Percentiles rank a stretch among this genome's conserved stretches.
Conservation (phyloP, 352 stramenopile genomes). For the Globisporangium echinulatum region DNA sequence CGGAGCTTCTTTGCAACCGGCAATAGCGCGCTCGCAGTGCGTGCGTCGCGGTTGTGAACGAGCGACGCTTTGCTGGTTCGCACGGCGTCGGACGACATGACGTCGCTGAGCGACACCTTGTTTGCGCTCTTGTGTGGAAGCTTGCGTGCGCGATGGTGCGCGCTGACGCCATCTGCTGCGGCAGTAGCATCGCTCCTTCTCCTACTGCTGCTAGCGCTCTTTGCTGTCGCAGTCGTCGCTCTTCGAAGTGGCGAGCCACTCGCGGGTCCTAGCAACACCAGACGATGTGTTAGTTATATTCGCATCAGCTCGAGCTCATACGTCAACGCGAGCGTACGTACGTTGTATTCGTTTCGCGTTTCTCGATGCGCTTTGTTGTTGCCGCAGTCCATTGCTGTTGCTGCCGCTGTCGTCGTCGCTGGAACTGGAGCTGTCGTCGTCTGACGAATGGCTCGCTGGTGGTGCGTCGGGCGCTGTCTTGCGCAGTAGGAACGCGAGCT, state of each 20-base stretch:
- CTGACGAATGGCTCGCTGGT: slow-evolving; percentile 15
- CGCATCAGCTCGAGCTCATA: neutral
- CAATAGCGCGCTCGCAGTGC: no score
- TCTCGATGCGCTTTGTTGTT: slow-evolving; percentile 7
- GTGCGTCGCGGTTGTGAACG: neutral
- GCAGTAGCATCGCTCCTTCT: slow-evolving; percentile 5
- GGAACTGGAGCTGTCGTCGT: slow-evolving; percentile 14
- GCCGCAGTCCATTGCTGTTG: no score
- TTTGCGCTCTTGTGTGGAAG: no score
- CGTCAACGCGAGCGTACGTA: slow-evolving; percentile 1
- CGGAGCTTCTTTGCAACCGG: slow-evolving; percentile 8
- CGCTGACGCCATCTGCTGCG: slow-evolving; percentile 17
- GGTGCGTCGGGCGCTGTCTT: slow-evolving; percentile 60
- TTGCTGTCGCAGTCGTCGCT: neutral
- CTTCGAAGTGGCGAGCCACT: slow-evolving; percentile 24
- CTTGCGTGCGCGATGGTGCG: slow-evolving; percentile 14
- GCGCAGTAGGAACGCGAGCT: slow-evolving; percentile 76
- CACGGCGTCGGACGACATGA: no score
- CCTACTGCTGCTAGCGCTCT: slow-evolving; percentile 1
- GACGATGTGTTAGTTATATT: neutral
- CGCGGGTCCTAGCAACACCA: slow-evolving; percentile 6
- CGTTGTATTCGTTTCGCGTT: slow-evolving; percentile 7
- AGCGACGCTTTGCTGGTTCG: neutral
- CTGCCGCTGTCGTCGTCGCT: slow-evolving; percentile 10
- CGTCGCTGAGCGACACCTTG: no score